Evolutionary conservation across 805 yeast species (phyloP), one percentile per base, ranked within the genome.

Genomic region (Pichia phayaonensis): DNA sequence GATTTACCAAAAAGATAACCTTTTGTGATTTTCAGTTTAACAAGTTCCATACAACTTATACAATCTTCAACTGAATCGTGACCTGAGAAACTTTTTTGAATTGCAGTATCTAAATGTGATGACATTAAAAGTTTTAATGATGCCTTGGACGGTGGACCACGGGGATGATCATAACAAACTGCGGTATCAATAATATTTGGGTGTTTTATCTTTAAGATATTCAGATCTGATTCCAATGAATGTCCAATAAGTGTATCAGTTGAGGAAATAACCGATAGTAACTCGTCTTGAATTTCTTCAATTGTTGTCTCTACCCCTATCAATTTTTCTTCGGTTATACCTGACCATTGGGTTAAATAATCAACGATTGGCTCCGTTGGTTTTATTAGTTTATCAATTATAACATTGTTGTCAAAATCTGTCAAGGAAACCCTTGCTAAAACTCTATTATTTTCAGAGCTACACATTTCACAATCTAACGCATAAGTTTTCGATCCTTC

Each of bases 401-500:
- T 63, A 0, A 83, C 76, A 5, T 77, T 74, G 18, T 75, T 77
- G 46, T 80, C 73, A 57, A 77, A 80, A 62, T 86, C 82, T 1
- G 90, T 76, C 11, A 94, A 56, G 2, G 96, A 86, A 0, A 87
- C 79, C 48, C 97, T 73, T 0, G 98, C 81, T 40, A 92, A 70
- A 1, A 80, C 95, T 41, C 75, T 73, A 0, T 89, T 90, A 1
- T 60, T 54, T 0, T 70, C 76, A 0, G 90, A 67, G 51, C 74
- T 68, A 63, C 97, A 89, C 89, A 92, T 94, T 67, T 92, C 99
- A 72, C 99, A 94, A 67, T 92, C 99, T 20, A 94, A 56, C 0
- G 95, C 94, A 68, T 79, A 88, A 0, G 85, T 79, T 50, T 74
- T 81, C 0, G 85, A 75, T 0, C 82, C 83, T 11, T 72, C 81